These are phyloP conservation scores for Annulohypoxylon stygium DNA, from an alignment of 495 filamentous ascomycete genomes.

Conservation along the genomic window DNA sequence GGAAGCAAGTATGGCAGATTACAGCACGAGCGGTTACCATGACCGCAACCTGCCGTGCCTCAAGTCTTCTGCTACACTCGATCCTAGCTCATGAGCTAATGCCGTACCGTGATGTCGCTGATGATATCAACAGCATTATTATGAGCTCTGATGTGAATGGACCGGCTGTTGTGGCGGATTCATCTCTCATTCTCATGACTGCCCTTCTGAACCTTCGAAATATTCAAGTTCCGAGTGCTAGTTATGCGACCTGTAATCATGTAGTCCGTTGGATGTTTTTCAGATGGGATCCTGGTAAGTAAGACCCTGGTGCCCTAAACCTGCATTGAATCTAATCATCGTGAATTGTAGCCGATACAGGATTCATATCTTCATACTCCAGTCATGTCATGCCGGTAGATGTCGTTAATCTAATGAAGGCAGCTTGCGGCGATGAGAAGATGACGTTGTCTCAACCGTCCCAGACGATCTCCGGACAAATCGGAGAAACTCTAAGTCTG, in stretches of 20 bases:
- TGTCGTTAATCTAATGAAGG: constrained; percentile 60
- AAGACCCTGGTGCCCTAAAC: background rate
- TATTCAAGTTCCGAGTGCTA: constrained; percentile 72
- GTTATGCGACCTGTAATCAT: constrained; percentile 72
- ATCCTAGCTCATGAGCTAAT: constrained; percentile 74
- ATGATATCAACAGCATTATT: constrained; percentile 76
- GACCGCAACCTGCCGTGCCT: constrained; percentile 77
- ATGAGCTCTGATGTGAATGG: constrained; percentile 82
- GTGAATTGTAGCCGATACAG: constrained; percentile 49
- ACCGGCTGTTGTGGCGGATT: constrained; percentile 82
- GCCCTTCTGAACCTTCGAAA: constrained; percentile 70
- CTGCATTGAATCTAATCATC: constrained; percentile 19
- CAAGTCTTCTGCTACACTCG: constrained; percentile 79
- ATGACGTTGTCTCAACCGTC: constrained; percentile 42
- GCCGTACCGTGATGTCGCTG: constrained; percentile 70
- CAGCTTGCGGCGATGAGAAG: constrained; percentile 56
- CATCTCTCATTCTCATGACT: constrained; percentile 79
- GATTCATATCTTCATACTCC: constrained; percentile 58
- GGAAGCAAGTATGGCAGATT: constrained; percentile 83
- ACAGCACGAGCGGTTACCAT: constrained; percentile 77
- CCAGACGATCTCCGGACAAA: constrained; percentile 54
- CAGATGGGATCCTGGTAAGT: constrained; percentile 81
- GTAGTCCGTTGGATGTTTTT: constrained; percentile 83
- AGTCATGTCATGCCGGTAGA: constrained; percentile 58
- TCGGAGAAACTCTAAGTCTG: constrained; percentile 48